Conservation (phyloP, 1,139 yeast species). For the Groenewaldozyma sp. region DNA sequence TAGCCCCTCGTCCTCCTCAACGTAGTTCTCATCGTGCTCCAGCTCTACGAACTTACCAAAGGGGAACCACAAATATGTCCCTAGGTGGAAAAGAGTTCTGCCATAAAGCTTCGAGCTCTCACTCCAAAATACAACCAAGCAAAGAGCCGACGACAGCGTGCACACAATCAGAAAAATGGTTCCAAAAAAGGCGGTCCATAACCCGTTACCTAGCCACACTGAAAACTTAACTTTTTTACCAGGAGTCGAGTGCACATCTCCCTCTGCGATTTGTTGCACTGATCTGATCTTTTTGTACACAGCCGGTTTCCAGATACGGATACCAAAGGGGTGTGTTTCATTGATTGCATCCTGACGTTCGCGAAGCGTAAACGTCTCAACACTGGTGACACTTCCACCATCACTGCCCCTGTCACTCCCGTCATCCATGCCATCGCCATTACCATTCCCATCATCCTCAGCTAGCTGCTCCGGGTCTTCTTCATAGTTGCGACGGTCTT, state of each 20-base stretch:
- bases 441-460: conserved; percentile 12
- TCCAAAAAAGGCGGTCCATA: conserved; percentile 75
- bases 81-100: conserved; percentile 50
- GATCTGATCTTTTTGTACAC: conserved; percentile 86
- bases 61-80: conserved; percentile 66
- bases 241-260: conserved; percentile 82
- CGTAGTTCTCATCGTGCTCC: conserved; percentile 67
- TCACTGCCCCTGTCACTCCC: too few relatives aligned
- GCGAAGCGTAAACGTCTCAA: conserved; percentile 79
- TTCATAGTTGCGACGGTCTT: conserved; percentile 10
- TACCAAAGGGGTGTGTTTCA: conserved; percentile 95
- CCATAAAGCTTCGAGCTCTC: conserved; percentile 48
- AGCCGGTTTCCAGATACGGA: conserved; percentile 97
- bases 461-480: conserved; percentile 4
- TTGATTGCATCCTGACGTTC: conserved; percentile 96
- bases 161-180: conserved; percentile 47
- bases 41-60: conserved; percentile 85
- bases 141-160: conserved; percentile 44
- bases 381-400: conserved; percentile 29
- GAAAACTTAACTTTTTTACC: conserved; percentile 47
- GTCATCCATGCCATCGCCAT: conserved; percentile 19
- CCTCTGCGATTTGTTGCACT: conserved; percentile 84
- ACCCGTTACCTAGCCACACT: conserved; percentile 59
- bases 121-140: conserved; percentile 28
- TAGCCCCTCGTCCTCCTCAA: conserved; percentile 80